phyloP scores from a whole-genome alignment of 371 early-diverging fungal species.

The Mucor velutinosus region DNA sequence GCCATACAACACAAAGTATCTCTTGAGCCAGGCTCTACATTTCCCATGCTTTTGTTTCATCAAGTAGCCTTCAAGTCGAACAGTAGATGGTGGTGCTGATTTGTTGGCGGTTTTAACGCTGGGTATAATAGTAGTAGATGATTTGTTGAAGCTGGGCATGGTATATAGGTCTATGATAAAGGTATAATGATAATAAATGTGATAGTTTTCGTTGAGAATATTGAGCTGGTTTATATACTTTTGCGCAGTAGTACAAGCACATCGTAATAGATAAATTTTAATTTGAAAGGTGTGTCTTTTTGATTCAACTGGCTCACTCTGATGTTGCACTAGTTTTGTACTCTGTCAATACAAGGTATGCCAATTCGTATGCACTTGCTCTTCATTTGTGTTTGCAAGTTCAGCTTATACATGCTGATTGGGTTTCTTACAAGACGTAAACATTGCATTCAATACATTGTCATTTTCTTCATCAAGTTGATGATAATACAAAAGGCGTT shows the following conservation, averaged over 20 bases:
- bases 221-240: background rate
- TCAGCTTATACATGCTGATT: too few relatives aligned
- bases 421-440: too few relatives aligned
- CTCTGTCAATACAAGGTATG: background rate
- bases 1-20: slow-evolving; percentile 26
- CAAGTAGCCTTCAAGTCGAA: slow-evolving; percentile 33
- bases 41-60: slow-evolving; percentile 48
- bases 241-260: background rate
- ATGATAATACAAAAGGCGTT: background rate
- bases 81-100: slow-evolving; percentile 6
- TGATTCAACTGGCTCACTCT: background rate
- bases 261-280: background rate
- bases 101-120: slow-evolving; percentile 19
- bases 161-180: background rate
- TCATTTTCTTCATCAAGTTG: background rate
- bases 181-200: background rate
- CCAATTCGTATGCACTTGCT: background rate
- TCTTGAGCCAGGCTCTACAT: slow-evolving; percentile 24
- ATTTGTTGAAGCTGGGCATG: background rate
- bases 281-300: background rate
- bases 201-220: background rate
- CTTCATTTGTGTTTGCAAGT: too few relatives aligned
- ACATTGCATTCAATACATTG: too few relatives aligned
- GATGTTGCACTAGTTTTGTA: background rate
- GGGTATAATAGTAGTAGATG: slow-evolving; percentile 4